These are phyloP conservation scores for Prunella vulgaris DNA, from an alignment of 257 asterid genomes.

Conservation along the genomic window DNA sequence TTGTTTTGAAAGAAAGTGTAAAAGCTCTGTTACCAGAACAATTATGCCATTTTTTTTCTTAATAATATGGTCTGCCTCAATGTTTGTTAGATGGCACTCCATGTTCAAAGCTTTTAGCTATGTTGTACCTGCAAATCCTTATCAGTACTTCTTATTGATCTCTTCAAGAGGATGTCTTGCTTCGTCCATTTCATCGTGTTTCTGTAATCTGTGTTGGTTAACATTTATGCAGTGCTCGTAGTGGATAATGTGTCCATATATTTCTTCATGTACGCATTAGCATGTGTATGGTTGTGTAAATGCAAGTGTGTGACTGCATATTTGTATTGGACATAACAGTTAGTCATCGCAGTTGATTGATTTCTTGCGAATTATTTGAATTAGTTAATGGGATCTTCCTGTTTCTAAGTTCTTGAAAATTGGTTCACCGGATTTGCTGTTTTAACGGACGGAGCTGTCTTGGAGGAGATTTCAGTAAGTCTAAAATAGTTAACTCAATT, in stretches of 20 bases:
- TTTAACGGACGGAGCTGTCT: slow-evolving; percentile 54
- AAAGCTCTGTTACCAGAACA: not conserved
- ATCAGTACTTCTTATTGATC: not conserved
- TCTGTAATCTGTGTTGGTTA: not conserved
- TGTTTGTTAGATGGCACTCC: not conserved
- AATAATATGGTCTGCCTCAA: slow-evolving; percentile 14
- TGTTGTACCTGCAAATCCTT: not conserved
- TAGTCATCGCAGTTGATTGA: not conserved
- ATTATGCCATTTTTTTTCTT: not conserved
- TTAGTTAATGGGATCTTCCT: slow-evolving; percentile 17
- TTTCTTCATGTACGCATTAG: not conserved
- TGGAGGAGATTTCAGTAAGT: slow-evolving; percentile 72
- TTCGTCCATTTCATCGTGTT: not conserved
- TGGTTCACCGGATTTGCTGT: slow-evolving; percentile 54
- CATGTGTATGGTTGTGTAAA: not conserved
- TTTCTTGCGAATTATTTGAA: slow-evolving; percentile 16
- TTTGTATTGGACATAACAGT: not conserved
- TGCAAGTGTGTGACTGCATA: not conserved
- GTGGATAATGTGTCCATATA: not conserved
- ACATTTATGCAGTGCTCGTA: not conserved
- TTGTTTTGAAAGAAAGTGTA: slow-evolving; percentile 19
- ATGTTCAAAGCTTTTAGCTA: not conserved
- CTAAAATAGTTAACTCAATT: not conserved
- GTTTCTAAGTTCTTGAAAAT: slow-evolving; percentile 34
- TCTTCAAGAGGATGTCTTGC: not conserved